These are phyloP conservation scores for Agrocybe pediades DNA, from an alignment of 768 basidiomycete species.

Conservation along the genomic window DNA sequence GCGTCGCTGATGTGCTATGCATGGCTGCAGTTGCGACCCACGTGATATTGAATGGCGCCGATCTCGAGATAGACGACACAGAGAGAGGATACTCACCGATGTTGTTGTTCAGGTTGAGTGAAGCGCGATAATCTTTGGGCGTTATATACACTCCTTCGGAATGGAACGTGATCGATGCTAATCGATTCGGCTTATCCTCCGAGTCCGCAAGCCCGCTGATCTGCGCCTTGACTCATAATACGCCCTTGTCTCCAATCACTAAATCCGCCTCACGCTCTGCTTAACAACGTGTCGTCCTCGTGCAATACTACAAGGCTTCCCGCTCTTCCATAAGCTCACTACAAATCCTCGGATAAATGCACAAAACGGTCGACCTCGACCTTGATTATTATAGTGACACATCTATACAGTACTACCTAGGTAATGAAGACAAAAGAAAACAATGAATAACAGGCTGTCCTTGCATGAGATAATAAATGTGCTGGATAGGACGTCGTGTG, in stretches of 20 bases:
- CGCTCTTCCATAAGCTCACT: not conserved
- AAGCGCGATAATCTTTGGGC: conserved; percentile 1
- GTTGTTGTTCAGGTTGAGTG: not conserved
- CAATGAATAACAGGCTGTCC: conserved; percentile 16
- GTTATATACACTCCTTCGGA: conserved; percentile 16
- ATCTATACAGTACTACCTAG: conserved; percentile 24
- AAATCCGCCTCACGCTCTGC: conserved; percentile 13
- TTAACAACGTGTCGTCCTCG: too few species aligned
- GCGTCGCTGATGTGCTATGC: conserved; percentile 14
- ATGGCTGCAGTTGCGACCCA: not conserved
- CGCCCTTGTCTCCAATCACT: conserved; percentile 2
- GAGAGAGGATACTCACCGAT: conserved; percentile 1
- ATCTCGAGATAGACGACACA: not conserved
- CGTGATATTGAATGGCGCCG: not conserved
- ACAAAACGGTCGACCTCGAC: conserved; percentile 22
- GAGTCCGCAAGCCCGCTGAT: conserved; percentile 10
- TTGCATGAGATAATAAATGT: conserved; percentile 12
- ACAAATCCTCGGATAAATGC: too few species aligned
- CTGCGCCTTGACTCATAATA: not conserved
- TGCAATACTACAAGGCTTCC: conserved; percentile 3
- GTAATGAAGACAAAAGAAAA: conserved; percentile 7
- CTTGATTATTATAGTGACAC: conserved; percentile 21
- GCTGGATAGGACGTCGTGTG: conserved; percentile 11
- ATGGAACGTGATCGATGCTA: conserved; percentile 17
- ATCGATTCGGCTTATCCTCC: conserved; percentile 6